Evolutionary conservation across 768 basidiomycete species (phyloP).

Genomic region (Tephrocybe sp.): DNA sequence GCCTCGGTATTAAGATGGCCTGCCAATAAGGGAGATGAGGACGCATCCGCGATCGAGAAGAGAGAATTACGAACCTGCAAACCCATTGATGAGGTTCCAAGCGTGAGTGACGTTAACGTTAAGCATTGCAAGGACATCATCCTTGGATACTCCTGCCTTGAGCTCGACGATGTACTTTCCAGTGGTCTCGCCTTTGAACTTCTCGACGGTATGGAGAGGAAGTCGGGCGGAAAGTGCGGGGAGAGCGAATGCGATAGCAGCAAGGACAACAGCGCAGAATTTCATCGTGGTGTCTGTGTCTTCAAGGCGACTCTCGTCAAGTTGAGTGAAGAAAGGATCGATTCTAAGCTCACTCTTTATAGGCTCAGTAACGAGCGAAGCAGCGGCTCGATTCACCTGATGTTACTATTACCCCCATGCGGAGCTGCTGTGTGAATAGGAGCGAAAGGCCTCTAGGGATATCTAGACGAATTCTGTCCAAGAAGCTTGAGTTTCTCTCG

Average conservation of each 20-base stretch:
- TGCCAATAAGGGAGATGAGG: neutral
- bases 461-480: no score
- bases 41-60: neutral
- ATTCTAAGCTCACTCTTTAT: no score
- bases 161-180: conserved; percentile 32
- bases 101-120: conserved; percentile 18
- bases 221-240: neutral
- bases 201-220: conserved; percentile 1
- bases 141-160: conserved; percentile 27
- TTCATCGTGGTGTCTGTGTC: no score
- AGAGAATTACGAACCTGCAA: conserved; percentile 22
- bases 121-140: conserved; percentile 13
- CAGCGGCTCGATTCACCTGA: no score
- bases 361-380: no score
- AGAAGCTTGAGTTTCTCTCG: no score
- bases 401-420: no score
- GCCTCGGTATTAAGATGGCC: conserved; percentile 17
- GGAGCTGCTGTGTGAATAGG: no score
- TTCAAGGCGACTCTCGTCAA: no score
- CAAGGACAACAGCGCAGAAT: neutral
- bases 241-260: neutral
- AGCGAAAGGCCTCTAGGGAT: no score
- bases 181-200: neutral
- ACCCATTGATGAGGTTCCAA: conserved; percentile 29
- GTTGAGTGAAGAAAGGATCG: no score